Evolutionary conservation across 768 basidiomycete species (phyloP).

Genomic region (Lenzites betulinus): DNA sequence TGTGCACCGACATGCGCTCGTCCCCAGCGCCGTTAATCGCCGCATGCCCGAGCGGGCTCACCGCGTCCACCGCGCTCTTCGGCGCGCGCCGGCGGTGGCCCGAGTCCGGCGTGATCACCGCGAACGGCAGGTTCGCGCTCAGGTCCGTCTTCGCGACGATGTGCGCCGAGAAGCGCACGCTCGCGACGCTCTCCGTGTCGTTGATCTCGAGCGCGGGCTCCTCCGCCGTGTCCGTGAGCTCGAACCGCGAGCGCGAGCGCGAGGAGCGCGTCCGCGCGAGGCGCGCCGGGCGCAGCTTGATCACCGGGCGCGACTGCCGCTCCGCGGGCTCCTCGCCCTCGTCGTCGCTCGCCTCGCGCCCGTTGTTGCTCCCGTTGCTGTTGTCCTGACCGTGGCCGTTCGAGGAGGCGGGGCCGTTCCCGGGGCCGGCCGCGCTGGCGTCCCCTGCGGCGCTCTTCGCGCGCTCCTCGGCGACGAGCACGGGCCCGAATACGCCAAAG

Average conservation of each 20-base stretch:
- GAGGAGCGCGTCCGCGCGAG: conserved; percentile 45
- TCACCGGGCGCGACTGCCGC: conserved; percentile 68
- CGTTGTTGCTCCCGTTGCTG: conserved; percentile 2
- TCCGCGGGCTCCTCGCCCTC: conserved; percentile 47
- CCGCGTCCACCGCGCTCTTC: conserved; percentile 28
- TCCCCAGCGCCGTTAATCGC: conserved; percentile 27
- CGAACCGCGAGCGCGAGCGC: conserved; percentile 73
- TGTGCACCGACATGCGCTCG: conserved; percentile 34
- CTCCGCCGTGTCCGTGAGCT: conserved; percentile 57
- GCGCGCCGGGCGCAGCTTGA: conserved; percentile 65
- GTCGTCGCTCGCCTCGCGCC: conserved; percentile 1
- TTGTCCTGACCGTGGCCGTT: too few relatives aligned
- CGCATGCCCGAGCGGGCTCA: conserved; percentile 33
- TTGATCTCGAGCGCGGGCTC: conserved; percentile 58
- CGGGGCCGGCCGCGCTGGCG: conserved; percentile 14
- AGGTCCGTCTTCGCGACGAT: conserved; percentile 64
- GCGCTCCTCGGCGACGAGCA: conserved; percentile 21
- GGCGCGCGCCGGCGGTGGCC: conserved; percentile 40
- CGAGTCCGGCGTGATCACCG: conserved; percentile 74
- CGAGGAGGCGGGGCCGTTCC: too few relatives aligned
- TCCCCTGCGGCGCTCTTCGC: conserved; percentile 11
- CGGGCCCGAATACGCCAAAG: conserved; percentile 73
- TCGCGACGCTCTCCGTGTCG: conserved; percentile 72
- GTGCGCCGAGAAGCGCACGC: conserved; percentile 75
- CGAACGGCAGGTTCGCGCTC: conserved; percentile 68